phyloP scores from a whole-genome alignment of 345 rosid species.

The Ceriops decandra region DNA sequence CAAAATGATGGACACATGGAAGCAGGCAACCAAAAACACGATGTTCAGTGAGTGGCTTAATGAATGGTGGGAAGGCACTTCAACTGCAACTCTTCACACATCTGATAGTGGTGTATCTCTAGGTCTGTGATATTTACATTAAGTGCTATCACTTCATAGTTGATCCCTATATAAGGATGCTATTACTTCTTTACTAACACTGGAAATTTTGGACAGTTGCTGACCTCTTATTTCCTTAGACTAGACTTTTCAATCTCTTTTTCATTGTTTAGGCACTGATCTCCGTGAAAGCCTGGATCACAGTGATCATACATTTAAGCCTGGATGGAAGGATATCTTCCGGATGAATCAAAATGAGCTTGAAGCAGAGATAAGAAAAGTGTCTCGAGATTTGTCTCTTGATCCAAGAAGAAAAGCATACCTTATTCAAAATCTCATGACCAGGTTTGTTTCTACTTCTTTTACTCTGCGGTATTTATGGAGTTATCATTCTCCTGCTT shows the following conservation, averaged over 20 bases:
- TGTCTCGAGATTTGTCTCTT: conserved; percentile 73
- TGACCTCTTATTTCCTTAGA: conserved; percentile 9
- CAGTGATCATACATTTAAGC: conserved; percentile 49
- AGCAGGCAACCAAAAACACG: conserved; percentile 59
- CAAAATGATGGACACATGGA: conserved; percentile 64
- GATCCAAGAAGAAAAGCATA: conserved; percentile 73
- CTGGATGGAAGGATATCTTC: conserved; percentile 65
- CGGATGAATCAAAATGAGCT: conserved; percentile 74
- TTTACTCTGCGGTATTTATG: not conserved
- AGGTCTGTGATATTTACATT: conserved; percentile 27
- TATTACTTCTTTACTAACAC: not conserved
- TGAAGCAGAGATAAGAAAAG: conserved; percentile 59
- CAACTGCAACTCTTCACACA: conserved; percentile 28
- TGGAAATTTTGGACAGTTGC: conserved; percentile 10
- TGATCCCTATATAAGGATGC: not conserved
- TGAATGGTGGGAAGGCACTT: conserved; percentile 57
- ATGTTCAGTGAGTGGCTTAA: conserved; percentile 65
- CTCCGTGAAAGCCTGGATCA: conserved; percentile 42
- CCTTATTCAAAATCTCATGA: conserved; percentile 71
- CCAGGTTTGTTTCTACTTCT: conserved; percentile 43
- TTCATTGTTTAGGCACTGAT: conserved; percentile 33
- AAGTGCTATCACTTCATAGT: not conserved
- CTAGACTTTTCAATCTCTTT: not conserved
- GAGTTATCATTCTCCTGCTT: conserved; percentile 10
- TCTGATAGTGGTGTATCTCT: conserved; percentile 45